phyloP scores from a whole-genome alignment of 495 filamentous ascomycete species.

The Aspergillus hancockii region DNA sequence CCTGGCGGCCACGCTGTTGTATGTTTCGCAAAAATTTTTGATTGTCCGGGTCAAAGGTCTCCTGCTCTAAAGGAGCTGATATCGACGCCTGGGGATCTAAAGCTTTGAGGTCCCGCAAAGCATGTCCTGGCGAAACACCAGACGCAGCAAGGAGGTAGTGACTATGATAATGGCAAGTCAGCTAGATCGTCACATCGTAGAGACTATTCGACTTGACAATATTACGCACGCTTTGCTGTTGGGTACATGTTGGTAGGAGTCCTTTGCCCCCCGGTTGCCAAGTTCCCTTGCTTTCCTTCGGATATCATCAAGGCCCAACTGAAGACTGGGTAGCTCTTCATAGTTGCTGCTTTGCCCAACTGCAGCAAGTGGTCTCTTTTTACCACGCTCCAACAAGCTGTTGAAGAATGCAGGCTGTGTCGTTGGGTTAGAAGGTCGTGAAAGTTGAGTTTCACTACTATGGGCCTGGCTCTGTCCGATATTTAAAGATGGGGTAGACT shows the following conservation, averaged over 20 bases:
- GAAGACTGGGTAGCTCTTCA: constrained; percentile 58
- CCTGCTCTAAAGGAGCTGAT: constrained; percentile 39
- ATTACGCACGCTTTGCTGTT: constrained; percentile 65
- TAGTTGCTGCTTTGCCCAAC: constrained; percentile 42
- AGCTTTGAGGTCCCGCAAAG: constrained; percentile 73
- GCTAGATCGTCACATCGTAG: not conserved
- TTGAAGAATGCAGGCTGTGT: constrained; percentile 79
- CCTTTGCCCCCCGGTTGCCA: constrained; percentile 52
- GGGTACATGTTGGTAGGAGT: constrained; percentile 43
- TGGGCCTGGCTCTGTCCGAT: constrained; percentile 35
- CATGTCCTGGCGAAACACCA: constrained; percentile 76
- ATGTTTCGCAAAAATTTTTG: constrained; percentile 79
- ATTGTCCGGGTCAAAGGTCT: constrained; percentile 70
- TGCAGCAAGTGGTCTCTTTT: constrained; percentile 46
- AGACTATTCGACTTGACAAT: not conserved
- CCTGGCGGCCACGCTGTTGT: constrained; percentile 86
- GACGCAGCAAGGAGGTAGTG: constrained; percentile 89
- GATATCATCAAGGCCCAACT: constrained; percentile 85
- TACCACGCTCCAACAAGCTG: constrained; percentile 76
- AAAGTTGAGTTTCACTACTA: constrained; percentile 18
- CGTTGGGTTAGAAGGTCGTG: constrained; percentile 28
- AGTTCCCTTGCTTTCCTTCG: constrained; percentile 80
- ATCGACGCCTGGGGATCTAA: constrained; percentile 50
- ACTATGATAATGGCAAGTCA: constrained; percentile 29
- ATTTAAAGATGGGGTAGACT: constrained; percentile 32